These are phyloP conservation scores for Chaetomiaceae sp. DNA, from an alignment of 2,329 filamentous ascomycete genomes.

Conservation along the genomic window DNA sequence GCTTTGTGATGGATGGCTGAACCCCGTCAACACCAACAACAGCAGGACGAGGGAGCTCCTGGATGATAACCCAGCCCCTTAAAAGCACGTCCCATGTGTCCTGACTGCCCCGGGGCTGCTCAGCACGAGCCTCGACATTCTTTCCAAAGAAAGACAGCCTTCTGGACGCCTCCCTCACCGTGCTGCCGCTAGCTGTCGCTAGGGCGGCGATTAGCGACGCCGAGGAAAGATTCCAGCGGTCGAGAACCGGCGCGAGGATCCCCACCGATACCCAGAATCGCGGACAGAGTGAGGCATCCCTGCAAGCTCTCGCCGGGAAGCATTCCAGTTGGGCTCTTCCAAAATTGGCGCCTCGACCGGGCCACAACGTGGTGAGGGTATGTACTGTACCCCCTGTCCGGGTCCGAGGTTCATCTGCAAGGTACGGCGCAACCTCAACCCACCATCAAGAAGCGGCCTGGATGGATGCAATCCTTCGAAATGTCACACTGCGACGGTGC, in stretches of 20 bases:
- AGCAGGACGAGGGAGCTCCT: too few species aligned
- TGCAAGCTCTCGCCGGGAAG: slow-evolving; percentile 23
- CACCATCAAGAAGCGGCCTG: slow-evolving; percentile 8
- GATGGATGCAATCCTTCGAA: background rate
- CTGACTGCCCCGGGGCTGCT: too few species aligned
- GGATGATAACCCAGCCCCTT: background rate
- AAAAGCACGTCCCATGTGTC: background rate
- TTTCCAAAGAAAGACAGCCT: background rate
- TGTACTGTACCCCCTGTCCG: slow-evolving; percentile 15
- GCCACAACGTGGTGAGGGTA: slow-evolving; percentile 8
- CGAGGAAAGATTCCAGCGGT: slow-evolving; percentile 10
- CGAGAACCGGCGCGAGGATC: slow-evolving; percentile 7
- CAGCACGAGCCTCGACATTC: background rate
- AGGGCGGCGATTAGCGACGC: slow-evolving; percentile 21
- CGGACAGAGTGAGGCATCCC: slow-evolving; percentile 17
- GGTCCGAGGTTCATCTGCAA: slow-evolving; percentile 17
- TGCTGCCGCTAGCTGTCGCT: slow-evolving; percentile 12
- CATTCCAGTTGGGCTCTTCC: slow-evolving; percentile 25
- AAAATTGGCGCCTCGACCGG: slow-evolving; percentile 15
- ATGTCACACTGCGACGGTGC: slow-evolving; percentile 13
- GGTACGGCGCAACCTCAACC: slow-evolving; percentile 23
- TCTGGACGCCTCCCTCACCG: slow-evolving; percentile 13
- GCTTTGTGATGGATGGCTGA: background rate
- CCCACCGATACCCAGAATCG: slow-evolving; percentile 19
- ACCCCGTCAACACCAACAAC: too few species aligned